phyloP scores from a whole-genome alignment of 129 eudicot genomes.

The Tagetes patula region DNA sequence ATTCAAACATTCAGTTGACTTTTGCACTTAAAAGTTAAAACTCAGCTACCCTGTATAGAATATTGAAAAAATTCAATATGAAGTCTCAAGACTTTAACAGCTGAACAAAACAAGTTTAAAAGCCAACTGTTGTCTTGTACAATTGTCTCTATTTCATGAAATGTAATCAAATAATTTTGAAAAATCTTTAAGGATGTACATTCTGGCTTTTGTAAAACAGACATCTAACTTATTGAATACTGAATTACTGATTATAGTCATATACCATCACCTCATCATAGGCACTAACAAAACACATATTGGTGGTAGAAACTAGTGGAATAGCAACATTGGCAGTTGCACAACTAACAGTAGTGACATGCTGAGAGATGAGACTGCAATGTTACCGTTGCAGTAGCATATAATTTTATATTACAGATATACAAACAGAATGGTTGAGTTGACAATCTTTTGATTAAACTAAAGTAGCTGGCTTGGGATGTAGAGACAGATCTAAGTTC shows the following conservation, averaged over 20 bases:
- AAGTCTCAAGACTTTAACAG: not conserved
- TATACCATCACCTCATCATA: not conserved
- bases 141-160: not conserved
- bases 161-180: not conserved
- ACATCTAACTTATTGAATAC: not conserved
- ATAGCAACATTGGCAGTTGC: not conserved
- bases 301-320: slow-evolving; percentile 11
- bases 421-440: slow-evolving; percentile 3
- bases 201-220: slow-evolving; percentile 1
- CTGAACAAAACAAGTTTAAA: slow-evolving; percentile 2
- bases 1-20: slow-evolving; percentile 13
- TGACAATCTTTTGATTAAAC: not conserved
- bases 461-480: not conserved
- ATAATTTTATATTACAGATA: not conserved
- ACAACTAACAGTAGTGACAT: not conserved
- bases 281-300: not conserved
- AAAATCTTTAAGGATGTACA: not conserved
- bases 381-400: slow-evolving; percentile 15
- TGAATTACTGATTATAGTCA: not conserved
- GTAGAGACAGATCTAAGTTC: not conserved
- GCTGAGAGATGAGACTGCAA: slow-evolving; percentile 3
- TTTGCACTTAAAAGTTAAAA: not conserved
- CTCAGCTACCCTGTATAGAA: not conserved
- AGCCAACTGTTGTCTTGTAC: not conserved
- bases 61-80: not conserved